Evolutionary conservation across 2,329 filamentous ascomycete genomes (phyloP), one percentile per base, ranked within the genome.

Genomic region (Colletotrichum tabaci): DNA sequence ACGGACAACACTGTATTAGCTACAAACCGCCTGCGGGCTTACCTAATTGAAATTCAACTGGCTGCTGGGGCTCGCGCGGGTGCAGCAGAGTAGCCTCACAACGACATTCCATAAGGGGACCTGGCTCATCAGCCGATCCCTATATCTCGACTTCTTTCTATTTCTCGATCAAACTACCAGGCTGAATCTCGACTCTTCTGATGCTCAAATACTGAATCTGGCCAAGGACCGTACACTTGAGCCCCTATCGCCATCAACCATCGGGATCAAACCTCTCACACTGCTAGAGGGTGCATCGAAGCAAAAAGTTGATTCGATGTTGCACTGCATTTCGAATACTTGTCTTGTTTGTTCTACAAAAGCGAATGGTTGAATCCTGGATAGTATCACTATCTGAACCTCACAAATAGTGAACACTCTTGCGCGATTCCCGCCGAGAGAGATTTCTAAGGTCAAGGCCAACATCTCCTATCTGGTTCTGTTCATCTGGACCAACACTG

Each of bases 131-230:
- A 8, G 35, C 61, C 35, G 18, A 55, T 3, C 5, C 53, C 15
- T 13, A 16, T 10, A 38, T 38, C 23, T 60, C 9, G 9, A n/a
- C 21, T 23, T 16, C 2, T 18, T 13, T n/a, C n/a, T 3, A 15
- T 8, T 16, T 2, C 10, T 26, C 10, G 9, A 30, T 46, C 23
- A 2, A 15, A 12, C 8, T 42, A 13, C 2, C 16, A 3, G 16
- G 4, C 4, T 1, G 2, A n/a, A 23, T 2, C 0, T 3, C 7
- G 13, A 23, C 7, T 23, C n/a, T n/a, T 12, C 10, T n/a, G 5
- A 15, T 9, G 12, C 7, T 16, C 4, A 26, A 10, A 23, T n/a
- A 38, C n/a, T 57, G 55, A 15, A 9, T 16, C 10, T 8, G 55
- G 13, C 38, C 13, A 40, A 42, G 3, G 5, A 18, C 12, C 6